phyloP scores from a whole-genome alignment of 192 early-diverging fungal species.

The Chytriomyces hyalinus region DNA sequence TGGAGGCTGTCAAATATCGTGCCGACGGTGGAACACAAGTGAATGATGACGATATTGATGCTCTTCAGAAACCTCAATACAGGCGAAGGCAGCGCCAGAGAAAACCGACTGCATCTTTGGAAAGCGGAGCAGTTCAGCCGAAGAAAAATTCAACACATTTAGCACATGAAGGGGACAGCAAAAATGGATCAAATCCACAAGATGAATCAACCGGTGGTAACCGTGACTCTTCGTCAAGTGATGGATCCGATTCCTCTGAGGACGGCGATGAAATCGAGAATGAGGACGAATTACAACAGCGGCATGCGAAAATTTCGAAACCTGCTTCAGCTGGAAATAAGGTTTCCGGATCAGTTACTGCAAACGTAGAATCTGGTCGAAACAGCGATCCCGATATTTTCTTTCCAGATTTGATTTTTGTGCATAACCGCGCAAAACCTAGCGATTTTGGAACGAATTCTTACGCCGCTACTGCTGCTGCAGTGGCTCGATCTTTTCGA shows the following conservation, averaged over 20 bases:
- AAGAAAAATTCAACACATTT: too few relatives aligned
- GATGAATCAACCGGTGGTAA: not conserved
- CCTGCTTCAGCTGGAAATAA: not conserved
- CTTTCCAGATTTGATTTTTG: slow-evolving; percentile 32
- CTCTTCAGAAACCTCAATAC: not conserved
- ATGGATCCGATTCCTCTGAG: not conserved
- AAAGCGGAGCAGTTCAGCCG: not conserved
- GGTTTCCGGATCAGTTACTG: too few relatives aligned
- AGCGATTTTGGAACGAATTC: slow-evolving; percentile 23
- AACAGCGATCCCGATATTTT: slow-evolving; percentile 29
- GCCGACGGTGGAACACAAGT: slow-evolving; percentile 10
- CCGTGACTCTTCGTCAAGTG: not conserved
- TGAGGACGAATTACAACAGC: not conserved
- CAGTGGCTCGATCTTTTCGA: slow-evolving; percentile 17
- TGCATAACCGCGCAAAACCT: slow-evolving; percentile 34
- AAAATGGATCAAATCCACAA: not conserved
- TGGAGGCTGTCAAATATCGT: slow-evolving; percentile 43
- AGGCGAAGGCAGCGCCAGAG: not conserved
- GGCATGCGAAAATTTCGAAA: not conserved
- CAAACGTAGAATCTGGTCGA: not conserved
- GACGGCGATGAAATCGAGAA: slow-evolving; percentile 5
- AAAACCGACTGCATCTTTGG: not conserved
- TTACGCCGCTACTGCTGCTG: not conserved
- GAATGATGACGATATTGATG: not conserved
- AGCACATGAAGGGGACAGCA: too few relatives aligned